Evolutionary conservation across 1,284 basidiomycete species (phyloP), one percentile per base, ranked within the genome.

Genomic region (Mycena citricolor): DNA sequence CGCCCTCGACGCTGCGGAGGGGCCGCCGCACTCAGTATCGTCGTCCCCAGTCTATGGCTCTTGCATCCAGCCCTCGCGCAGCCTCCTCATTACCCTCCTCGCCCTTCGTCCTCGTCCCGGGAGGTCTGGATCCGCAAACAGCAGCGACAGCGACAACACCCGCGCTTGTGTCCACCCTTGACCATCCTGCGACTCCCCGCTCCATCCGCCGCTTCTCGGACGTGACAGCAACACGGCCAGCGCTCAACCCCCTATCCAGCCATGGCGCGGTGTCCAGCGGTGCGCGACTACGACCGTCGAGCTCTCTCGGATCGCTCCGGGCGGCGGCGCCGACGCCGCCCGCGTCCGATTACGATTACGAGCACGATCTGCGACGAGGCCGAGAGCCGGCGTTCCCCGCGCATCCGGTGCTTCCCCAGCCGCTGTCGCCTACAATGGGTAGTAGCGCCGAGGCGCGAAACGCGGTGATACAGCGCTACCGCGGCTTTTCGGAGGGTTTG

Each of bases 381-480:
- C 32, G 13, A 10, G 50, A 45, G 35, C 5, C 46, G 16, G 42
- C 50, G 17, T 52, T 52, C 32, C 50, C 50, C 2, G 7, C 35
- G 1, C 38, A 39, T 7, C 50, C 50, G 0, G 20, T 52, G 20
- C 34, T 52, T 5, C 50, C 38, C 5, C 34, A 48, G 10, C 50
- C 50, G 17, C 13, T 52, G 28, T 47, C 45, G 24, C n/a, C n/a
- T n/a, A n/a, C n/a, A n/a, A n/a, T n/a, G n/a, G 12, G 16, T 1
- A 32, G 6, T 23, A 10, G 10, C 8, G 6, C 37, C 8, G 49
- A 51, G 32, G 41, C 41, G 33, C n/a, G 49, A 24, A 4, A 38
- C 32, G 50, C 50, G 35, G 48, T 46, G n/a, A 52, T 52, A 14
- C 42, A 42, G 32, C 32, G 50, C 13, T 52, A 52, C 43, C 38